A percentile compares a stretch with the other conserved stretches of the same genome.
phyloP scores from a whole-genome alignment of 805 yeast genomes.

The Candida ficus region DNA sequence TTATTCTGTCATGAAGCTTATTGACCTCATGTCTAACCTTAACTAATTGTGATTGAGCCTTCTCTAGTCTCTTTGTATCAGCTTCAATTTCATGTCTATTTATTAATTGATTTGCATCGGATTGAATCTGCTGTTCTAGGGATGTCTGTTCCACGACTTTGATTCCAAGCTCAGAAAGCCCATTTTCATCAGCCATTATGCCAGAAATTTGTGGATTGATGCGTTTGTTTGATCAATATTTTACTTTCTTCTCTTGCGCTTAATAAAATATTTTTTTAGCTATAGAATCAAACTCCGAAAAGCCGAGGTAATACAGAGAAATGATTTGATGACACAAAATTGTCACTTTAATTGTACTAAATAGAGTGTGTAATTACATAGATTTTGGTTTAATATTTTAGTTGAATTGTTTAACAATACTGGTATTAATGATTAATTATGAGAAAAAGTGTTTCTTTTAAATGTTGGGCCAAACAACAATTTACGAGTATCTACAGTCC shows the following conservation, averaged over 20 bases:
- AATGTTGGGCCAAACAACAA: too few species aligned
- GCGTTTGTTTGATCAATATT: too few species aligned
- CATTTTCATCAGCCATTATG: neutral
- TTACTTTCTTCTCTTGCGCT: neutral
- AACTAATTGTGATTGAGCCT: conserved; percentile 46
- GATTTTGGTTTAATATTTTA: too few species aligned
- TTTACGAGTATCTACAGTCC: too few species aligned
- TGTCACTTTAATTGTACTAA: too few species aligned
- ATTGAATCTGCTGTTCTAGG: conserved; percentile 69
- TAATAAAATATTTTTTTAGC: neutral
- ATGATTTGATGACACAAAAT: too few species aligned
- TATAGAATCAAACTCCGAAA: neutral
- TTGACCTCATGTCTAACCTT: conserved; percentile 40
- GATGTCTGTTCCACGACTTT: conserved; percentile 72
- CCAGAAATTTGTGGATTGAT: neutral
- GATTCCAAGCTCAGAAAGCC: conserved; percentile 34
- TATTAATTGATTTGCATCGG: conserved; percentile 60
- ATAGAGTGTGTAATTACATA: too few species aligned
- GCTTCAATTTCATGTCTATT: conserved; percentile 60
- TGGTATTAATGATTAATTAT: too few species aligned
- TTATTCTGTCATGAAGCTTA: conserved; percentile 42
- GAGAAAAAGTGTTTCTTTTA: too few species aligned
- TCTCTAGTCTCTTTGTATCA: conserved; percentile 71
- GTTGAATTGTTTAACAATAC: too few species aligned
- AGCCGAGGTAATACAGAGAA: too few species aligned